Evolutionary conservation across 768 basidiomycete genomes (phyloP), one percentile per base, ranked within the genome.

Genomic region (Boletus rubescentipes): DNA sequence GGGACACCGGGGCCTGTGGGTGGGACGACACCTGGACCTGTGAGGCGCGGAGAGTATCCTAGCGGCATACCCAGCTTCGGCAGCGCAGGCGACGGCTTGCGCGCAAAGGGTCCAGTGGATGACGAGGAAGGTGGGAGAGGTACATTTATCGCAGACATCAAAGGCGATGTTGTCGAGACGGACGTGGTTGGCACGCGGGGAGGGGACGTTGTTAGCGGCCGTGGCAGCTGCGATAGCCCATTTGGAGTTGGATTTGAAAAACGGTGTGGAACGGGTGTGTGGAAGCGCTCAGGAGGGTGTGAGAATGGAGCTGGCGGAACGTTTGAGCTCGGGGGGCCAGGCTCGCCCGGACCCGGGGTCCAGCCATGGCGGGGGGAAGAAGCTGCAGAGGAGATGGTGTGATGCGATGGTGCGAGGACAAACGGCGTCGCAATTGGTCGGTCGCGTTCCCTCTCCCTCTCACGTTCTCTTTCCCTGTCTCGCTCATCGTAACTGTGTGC

Each of bases 381-480:
- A 5, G 66, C 59, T 36, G 71, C 63, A 15, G 70, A 68, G 20
- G 64, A 45, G 18, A 73, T 69, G 34, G 65, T 58, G 29, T 69
- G 68, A 48, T 79, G 76, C 30, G 78, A 74, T 6, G 80, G 76
- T 8, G 71, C 74, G 68, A 84, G 77, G 9, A 76, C 78, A 59
- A 84, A 85, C 3, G 82, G 79, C 37, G 77, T 79, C 7, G 81
- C 75, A 42, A 78, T 65, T 2, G 79, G 79, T 51, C 83, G 73
- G 49, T 85, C 83, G 35, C 76, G 74, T 15, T 77, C 73, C 44
- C 72, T 59, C 4, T 61, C 60, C 4, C 60, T 43, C n/a, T 62
- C 61, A 7, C 61, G 23, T 9, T 60, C 61, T 14, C 63, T 31
- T 3, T 65, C 64, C 21, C 61, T 49, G 31, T 66, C 66, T n/a